Percentiles rank a stretch among this genome's conserved stretches.
Conservation (phyloP, 768 basidiomycete genomes). For the Lyophyllum atratum region DNA sequence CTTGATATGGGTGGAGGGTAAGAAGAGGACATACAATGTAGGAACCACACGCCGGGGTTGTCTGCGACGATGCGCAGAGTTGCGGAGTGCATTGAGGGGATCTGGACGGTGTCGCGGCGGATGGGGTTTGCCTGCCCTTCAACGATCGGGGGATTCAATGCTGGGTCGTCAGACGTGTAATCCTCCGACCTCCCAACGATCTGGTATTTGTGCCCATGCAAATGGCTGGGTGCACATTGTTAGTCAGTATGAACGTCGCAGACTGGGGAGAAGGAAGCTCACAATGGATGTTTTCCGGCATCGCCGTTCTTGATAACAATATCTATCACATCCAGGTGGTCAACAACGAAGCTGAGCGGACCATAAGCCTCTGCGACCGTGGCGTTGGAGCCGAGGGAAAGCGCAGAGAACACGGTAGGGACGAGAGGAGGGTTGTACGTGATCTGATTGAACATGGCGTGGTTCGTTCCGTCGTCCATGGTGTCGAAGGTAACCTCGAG, state of each 20-base stretch:
- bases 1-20: neutral
- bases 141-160: constrained; percentile 76
- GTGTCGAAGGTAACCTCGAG: constrained; percentile 82
- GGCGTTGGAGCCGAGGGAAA: constrained; percentile 78
- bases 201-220: constrained; percentile 89
- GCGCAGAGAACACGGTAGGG: constrained; percentile 73
- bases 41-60: constrained; percentile 91
- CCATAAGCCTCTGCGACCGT: constrained; percentile 76
- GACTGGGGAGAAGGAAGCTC: constrained; percentile 26
- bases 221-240: constrained; percentile 56
- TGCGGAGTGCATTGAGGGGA: constrained; percentile 66
- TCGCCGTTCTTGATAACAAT: constrained; percentile 76
- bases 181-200: constrained; percentile 73
- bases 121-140: constrained; percentile 87
- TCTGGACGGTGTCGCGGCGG: constrained; percentile 85
- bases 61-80: constrained; percentile 83
- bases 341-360: constrained; percentile 70
- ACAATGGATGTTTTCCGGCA: constrained; percentile 85
- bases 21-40: constrained; percentile 61
- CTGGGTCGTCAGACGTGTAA: constrained; percentile 72
- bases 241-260: neutral
- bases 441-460: constrained; percentile 71
- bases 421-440: constrained; percentile 72
- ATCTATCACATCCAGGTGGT: constrained; percentile 77
- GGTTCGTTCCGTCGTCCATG: constrained; percentile 84